Percentiles rank a stretch among this genome's conserved stretches.
Conservation (phyloP, 805 yeast species). For the Starmera pachycereana region DNA sequence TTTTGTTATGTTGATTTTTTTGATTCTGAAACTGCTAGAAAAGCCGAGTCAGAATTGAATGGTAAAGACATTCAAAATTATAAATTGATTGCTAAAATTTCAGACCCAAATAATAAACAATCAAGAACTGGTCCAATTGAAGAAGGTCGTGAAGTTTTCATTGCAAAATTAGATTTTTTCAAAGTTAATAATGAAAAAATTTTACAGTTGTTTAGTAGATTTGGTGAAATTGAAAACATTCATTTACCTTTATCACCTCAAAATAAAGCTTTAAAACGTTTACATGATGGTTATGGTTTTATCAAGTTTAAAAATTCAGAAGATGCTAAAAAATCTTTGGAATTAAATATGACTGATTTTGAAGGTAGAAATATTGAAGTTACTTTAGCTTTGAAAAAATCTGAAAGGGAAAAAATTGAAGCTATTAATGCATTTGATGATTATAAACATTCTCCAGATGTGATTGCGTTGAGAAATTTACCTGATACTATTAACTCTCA, state of each 20-base stretch:
- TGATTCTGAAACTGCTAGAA: constrained; percentile 30
- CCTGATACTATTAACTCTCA: constrained; percentile 28
- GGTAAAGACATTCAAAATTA: constrained; percentile 28
- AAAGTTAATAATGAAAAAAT: constrained; percentile 30
- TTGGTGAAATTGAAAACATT: constrained; percentile 44
- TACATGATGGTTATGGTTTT: constrained; percentile 59
- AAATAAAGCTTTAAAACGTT: constrained; percentile 14
- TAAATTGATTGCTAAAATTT: constrained; percentile 44
- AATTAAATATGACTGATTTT: constrained; percentile 29
- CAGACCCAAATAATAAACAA: constrained; percentile 41
- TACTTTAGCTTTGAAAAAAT: constrained; percentile 32
- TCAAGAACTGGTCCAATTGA: constrained; percentile 34
- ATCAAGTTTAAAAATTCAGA: constrained; percentile 34
- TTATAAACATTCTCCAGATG: constrained; percentile 12
- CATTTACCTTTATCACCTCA: constrained; percentile 33
- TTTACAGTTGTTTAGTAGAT: constrained; percentile 30
- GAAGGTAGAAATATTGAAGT: constrained; percentile 41
- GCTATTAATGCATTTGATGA: constrained; percentile 12
- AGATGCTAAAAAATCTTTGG: constrained; percentile 38
- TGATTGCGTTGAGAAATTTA: constrained; percentile 16
- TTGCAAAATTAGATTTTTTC: constrained; percentile 41
- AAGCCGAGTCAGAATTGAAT: constrained; percentile 32
- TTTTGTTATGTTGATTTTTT: constrained; percentile 65
- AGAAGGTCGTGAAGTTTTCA: constrained; percentile 47
- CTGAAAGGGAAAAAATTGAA: constrained; percentile 23